Percentiles rank a stretch among this genome's conserved stretches.
phyloP scores from a whole-genome alignment of 306 rosid genomes.

The Ammopiptanthus mongolicus region DNA sequence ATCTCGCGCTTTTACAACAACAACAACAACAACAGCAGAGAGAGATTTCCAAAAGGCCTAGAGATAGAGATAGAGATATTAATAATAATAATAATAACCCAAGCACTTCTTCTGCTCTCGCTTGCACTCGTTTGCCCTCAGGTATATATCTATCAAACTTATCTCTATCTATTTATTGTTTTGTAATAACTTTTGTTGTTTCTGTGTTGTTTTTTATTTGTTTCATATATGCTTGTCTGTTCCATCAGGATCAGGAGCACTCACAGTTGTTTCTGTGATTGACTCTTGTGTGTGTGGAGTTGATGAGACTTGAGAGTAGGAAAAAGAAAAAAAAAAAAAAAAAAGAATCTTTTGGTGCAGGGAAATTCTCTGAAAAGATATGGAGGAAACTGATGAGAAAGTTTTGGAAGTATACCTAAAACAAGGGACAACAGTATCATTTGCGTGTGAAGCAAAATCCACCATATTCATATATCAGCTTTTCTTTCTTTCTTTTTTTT shows the following conservation, averaged over 20 bases:
- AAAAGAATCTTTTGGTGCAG: conserved; percentile 15
- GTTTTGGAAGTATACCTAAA: conserved; percentile 36
- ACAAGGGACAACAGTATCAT: conserved; percentile 17
- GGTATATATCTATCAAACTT: conserved; percentile 32
- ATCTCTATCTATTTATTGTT: neutral
- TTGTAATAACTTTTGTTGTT: too few relatives aligned
- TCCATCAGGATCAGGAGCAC: conserved; percentile 2
- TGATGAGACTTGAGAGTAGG: neutral
- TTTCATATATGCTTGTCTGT: too few relatives aligned
- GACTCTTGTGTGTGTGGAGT: conserved; percentile 7
- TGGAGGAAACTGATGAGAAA: neutral
- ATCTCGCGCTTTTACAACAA: conserved; percentile 12
- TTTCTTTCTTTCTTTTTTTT: neutral
- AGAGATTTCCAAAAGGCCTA: conserved; percentile 38
- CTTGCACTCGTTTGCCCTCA: conserved; percentile 50
- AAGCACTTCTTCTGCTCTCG: conserved; percentile 30
- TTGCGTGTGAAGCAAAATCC: conserved; percentile 40
- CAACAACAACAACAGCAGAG: conserved; percentile 8
- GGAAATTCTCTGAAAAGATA: conserved; percentile 19
- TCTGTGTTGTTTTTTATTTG: neutral
- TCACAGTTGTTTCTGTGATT: conserved; percentile 33
- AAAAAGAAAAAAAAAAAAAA: neutral
- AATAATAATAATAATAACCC: neutral
- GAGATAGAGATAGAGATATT: conserved; percentile 11
- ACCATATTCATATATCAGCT: conserved; percentile 25